Evolutionary conservation across 192 early-diverging fungal species (phyloP).

Genomic region (Backusella psychrophila): DNA sequence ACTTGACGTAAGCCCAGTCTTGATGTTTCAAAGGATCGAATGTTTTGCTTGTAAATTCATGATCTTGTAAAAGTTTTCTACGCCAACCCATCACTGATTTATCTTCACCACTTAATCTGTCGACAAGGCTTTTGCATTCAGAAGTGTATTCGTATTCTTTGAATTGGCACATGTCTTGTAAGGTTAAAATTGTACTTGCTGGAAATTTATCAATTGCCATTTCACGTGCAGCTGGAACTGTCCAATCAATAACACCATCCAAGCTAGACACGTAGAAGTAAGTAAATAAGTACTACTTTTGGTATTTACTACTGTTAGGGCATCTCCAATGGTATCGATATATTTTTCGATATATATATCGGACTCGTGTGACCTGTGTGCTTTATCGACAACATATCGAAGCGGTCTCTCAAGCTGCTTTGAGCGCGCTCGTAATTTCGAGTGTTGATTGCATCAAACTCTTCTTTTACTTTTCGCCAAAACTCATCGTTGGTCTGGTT

Average conservation of each 20-base stretch:
- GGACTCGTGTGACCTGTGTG: no score
- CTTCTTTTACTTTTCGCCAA: no score
- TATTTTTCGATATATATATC: no score
- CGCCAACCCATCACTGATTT: conserved; percentile 11
- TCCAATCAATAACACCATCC: conserved; percentile 17
- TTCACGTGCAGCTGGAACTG: conserved; percentile 17
- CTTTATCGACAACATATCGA: no score
- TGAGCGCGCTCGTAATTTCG: no score
- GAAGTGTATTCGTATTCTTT: conserved; percentile 10
- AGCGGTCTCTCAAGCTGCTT: no score
- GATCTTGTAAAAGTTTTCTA: conserved; percentile 5
- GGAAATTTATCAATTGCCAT: conserved; percentile 14
- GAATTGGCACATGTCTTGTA: conserved; percentile 23
- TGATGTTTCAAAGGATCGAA: conserved; percentile 16
- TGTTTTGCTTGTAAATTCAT: conserved; percentile 9
- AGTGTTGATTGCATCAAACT: no score
- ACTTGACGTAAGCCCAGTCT: conserved; percentile 17
- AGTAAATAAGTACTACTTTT: conserved; percentile 16
- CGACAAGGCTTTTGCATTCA: conserved; percentile 12
- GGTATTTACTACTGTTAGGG: conserved; percentile 1
- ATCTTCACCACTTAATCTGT: conserved; percentile 9
- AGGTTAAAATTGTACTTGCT: conserved; percentile 14
- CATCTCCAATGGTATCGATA: no score
- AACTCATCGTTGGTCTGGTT: no score
- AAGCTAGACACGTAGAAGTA: conserved; percentile 13